Base-by-base conservation (phyloP, 441 rosid genomes). In the Populus hybrid region DNA sequence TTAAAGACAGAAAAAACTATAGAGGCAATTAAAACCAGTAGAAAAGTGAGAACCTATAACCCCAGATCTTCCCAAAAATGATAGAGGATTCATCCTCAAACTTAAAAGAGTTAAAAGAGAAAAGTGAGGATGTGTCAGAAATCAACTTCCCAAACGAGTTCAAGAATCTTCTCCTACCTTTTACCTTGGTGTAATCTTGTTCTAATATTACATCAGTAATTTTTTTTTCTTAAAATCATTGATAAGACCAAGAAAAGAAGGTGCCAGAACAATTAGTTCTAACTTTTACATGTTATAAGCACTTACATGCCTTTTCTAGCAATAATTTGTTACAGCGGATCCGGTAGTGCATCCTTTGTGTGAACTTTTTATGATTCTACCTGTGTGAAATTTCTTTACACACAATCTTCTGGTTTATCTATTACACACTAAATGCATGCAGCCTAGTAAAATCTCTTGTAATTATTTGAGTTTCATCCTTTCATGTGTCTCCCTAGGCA, bases 401-500 rank as follows among this genome's bases (percentile, higher is more conserved):
- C 24, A 71, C 20, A 69, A 53, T 61, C 63, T 68, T 68, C 38
- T 71, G 67, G 20, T 33, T 65, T 24, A 28, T 72, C 40, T 26
- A 24, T 33, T 24, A 23, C 12, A 10, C 28, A n/a, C 59, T 66
- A 42, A 21, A 29, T 78, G 72, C 74, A 38, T 71, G 21, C 42
- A 18, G 74, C 7, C n/a, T 64, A 4, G 16, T 68, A 63, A 67
- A 11, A 20, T 67, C 6, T 71, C 36, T 45, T 24, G 20, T 71
- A 38, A 29, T 33, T 26, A 69, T 69, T 61, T 77, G 64, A 69
- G 73, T 65, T 75, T 16, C 76, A 71, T 73, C 64, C 21, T 40
- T 71, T 33, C 69, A 68, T 74, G 69, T 53, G 85, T 75, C 74
- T 6, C 76, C 53, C 4, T 79, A 97, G 99, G 99, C 97, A 69